A percentile compares a stretch with the other conserved stretches of the same genome.
Evolutionary conservation across 2,329 filamentous ascomycete species (phyloP).

Genomic region (Aspergillus uvarum): DNA sequence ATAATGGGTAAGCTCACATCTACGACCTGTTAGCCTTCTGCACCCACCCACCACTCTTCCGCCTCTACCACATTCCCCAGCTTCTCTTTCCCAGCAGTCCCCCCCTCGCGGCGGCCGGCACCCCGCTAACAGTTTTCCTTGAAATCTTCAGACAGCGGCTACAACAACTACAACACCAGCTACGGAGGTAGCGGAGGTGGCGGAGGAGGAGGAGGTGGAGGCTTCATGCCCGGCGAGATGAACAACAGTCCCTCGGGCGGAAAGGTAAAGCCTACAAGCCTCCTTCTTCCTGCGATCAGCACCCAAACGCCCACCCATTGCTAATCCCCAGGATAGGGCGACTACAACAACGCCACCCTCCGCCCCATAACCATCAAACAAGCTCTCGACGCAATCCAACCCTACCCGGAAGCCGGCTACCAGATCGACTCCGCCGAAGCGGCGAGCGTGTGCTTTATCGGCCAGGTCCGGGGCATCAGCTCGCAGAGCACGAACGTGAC

Average conservation of each 20-base stretch:
- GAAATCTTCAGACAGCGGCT: slow-evolving; percentile 5
- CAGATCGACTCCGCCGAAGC: slow-evolving; percentile 75
- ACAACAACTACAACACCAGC: slow-evolving; percentile 47
- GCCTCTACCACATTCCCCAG: background rate
- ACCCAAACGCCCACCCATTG: too few relatives aligned
- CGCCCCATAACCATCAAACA: slow-evolving; percentile 96
- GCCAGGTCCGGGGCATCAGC: slow-evolving; percentile 83
- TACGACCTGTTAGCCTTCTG: background rate
- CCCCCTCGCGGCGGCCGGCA: background rate
- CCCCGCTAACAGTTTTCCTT: background rate
- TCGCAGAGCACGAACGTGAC: slow-evolving; percentile 88
- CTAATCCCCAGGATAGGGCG: slow-evolving; percentile 32
- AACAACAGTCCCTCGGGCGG: slow-evolving; percentile 46
- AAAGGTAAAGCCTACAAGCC: slow-evolving; percentile 32
- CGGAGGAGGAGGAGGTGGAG: slow-evolving; percentile 58
- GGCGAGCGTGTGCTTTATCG: slow-evolving; percentile 79
- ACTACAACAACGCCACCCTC: slow-evolving; percentile 74
- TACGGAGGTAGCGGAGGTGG: slow-evolving; percentile 57
- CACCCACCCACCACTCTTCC: background rate
- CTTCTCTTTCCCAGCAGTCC: background rate
- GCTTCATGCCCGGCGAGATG: slow-evolving; percentile 58
- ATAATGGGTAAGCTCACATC: slow-evolving; percentile 30
- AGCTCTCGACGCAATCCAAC: slow-evolving; percentile 76
- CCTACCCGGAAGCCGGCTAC: slow-evolving; percentile 73
- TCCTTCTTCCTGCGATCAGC: background rate